phyloP scores from a whole-genome alignment of 441 rosid species.

The Pelargonium fulgidum region DNA sequence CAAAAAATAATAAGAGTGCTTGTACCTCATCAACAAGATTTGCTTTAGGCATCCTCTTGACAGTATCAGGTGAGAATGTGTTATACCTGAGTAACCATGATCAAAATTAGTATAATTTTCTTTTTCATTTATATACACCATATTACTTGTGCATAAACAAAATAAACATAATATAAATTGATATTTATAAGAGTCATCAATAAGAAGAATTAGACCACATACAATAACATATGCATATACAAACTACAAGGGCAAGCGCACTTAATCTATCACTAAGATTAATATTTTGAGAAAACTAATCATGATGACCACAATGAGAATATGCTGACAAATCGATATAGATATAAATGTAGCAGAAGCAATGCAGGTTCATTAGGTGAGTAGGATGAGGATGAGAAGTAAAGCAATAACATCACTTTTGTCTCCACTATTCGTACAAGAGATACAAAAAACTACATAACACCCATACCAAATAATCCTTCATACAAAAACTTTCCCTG shows the following conservation, averaged over 20 bases:
- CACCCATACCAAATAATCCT: no score
- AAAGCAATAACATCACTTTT: no score
- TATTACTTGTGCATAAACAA: background rate
- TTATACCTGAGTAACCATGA: conserved; percentile 37
- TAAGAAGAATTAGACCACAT: no score
- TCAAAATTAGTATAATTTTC: background rate
- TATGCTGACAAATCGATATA: no score
- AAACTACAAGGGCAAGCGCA: background rate
- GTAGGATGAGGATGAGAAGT: no score
- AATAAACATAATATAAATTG: background rate
- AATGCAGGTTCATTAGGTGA: no score
- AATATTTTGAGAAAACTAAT: no score
- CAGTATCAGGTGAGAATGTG: conserved; percentile 54
- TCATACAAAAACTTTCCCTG: no score
- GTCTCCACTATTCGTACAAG: no score
- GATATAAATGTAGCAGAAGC: no score
- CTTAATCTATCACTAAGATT: background rate
- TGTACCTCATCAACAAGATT: conserved; percentile 59
- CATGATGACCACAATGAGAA: no score
- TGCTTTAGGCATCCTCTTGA: conserved; percentile 52
- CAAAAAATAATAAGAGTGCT: background rate
- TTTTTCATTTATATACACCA: background rate
- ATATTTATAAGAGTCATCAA: background rate
- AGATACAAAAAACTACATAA: no score
- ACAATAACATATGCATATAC: background rate